Base-by-base conservation (phyloP, 1,284 basidiomycete genomes). In the Moesziomyces aphidis region DNA sequence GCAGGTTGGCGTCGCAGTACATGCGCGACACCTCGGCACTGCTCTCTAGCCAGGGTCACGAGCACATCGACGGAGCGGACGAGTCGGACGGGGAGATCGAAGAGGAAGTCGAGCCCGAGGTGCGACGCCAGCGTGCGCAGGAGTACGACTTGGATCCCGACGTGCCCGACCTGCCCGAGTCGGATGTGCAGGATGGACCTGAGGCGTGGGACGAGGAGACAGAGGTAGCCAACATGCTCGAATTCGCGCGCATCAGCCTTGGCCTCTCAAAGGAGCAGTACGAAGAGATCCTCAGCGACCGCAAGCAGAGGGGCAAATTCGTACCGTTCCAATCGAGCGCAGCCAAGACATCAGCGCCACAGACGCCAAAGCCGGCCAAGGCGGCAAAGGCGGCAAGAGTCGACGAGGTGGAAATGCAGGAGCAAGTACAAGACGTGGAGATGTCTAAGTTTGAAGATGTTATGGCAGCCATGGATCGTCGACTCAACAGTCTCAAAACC, bases 251-350 rank as follows among this genome's bases (percentile, higher is more conserved):
- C n/a, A 72, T 68, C 39, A 71, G 65, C 28, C 50, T 80, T 7
- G 77, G 77, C 2, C 26, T 80, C 36, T 65, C 49, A 5, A 55
- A 58, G 34, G 77, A 77, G 61, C 71, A 80, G 50, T 77, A 79
- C 34, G 47, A 57, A 31, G 28, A 43, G 42, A 79, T 80, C n/a
- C 22, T 80, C 21, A 26, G 65, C 22, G 58, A 79, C 24, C 22
- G 78, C 22, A n/a, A 39, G 50, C 26, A 45, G 9, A 61, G 54
- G n/a, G 77, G 76, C 5, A 53, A 36, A 11, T 79, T 46, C n/a
- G 75, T 79, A 3, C 77, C 77, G 5, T 21, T 34, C 26, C 4
- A 1, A 6, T 28, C 26, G 26, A 28, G 26, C 26, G 26, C 26
- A 28, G 6, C 26, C 26, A 28, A 28, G 23, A 24, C 23, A 24